Percentiles rank a stretch among this genome's conserved stretches.
These are phyloP conservation scores for Wickerhamomyces bisporus DNA, from an alignment of 805 yeast genomes.

Conservation along the genomic window DNA sequence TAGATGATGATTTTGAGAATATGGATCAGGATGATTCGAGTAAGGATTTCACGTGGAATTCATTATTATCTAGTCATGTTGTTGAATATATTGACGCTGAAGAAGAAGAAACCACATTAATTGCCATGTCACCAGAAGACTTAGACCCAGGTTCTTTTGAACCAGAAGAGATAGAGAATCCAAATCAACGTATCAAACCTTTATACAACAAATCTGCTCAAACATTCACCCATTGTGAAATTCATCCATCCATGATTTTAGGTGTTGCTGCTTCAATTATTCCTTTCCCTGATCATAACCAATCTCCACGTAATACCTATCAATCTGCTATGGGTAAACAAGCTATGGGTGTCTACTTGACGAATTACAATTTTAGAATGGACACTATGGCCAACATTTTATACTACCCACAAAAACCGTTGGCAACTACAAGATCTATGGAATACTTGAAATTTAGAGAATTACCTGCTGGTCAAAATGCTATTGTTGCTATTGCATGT, in stretches of 20 bases:
- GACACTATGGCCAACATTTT: conserved; percentile 98
- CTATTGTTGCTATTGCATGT: conserved; percentile 96
- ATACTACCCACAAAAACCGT: conserved; percentile 96
- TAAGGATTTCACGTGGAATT: conserved; percentile 71
- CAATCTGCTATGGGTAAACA: conserved; percentile 99
- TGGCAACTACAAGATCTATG: conserved; percentile 98
- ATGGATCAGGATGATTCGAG: conserved; percentile 5
- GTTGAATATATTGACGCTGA: conserved; percentile 98
- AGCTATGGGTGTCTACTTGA: conserved; percentile 98
- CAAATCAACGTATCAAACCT: conserved; percentile 81
- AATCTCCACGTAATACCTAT: conserved; percentile 98
- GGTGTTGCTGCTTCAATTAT: conserved; percentile 98
- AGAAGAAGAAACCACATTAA: conserved; percentile 97
- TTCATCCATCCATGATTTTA: conserved; percentile 97
- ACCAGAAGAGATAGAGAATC: conserved; percentile 33
- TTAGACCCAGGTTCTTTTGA: conserved; percentile 56
- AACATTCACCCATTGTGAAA: conserved; percentile 97
- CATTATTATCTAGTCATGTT: conserved; percentile 76
- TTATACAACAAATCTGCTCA: conserved; percentile 54
- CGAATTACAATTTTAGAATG: conserved; percentile 95
- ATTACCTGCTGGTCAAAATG: conserved; percentile 98
- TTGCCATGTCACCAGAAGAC: conserved; percentile 99
- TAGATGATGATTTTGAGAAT: conserved; percentile 32
- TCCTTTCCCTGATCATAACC: conserved; percentile 99
- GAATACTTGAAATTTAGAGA: conserved; percentile 96